phyloP scores from a whole-genome alignment of 2,329 filamentous ascomycete genomes.

The Pezicula carpinea region DNA sequence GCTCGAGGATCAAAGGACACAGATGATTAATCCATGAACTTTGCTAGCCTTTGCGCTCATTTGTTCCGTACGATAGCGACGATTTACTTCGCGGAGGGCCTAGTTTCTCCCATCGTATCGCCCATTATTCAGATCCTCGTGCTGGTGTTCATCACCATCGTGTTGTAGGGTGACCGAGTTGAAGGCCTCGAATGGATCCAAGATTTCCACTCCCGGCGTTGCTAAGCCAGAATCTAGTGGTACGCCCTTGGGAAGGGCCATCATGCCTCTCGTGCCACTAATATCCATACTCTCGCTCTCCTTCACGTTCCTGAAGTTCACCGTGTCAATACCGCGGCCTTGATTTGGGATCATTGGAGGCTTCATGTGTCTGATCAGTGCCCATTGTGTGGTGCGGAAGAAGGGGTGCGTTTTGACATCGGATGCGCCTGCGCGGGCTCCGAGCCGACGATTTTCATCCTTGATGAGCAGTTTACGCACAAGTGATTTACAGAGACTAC shows the following conservation, averaged over 20 bases:
- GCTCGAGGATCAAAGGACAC: too few relatives aligned
- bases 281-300: slow-evolving; percentile 94
- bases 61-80: too few relatives aligned
- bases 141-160: slow-evolving; percentile 69
- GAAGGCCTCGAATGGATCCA: slow-evolving; percentile 95
- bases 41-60: too few relatives aligned
- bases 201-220: slow-evolving; percentile 72
- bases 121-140: slow-evolving; percentile 26
- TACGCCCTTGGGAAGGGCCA: slow-evolving; percentile 62
- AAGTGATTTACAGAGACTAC: slow-evolving; percentile 88
- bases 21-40: too few relatives aligned
- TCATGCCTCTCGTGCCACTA: slow-evolving; percentile 46
- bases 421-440: slow-evolving; percentile 89
- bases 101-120: slow-evolving; percentile 19
- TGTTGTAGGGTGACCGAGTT: slow-evolving; percentile 97
- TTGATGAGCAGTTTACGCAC: slow-evolving; percentile 98
- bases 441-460: slow-evolving; percentile 88
- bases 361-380: slow-evolving; percentile 94
- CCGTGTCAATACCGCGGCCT: slow-evolving; percentile 83
- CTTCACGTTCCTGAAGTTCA: slow-evolving; percentile 98
- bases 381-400: slow-evolving; percentile 95
- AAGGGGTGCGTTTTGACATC: slow-evolving; percentile 96
- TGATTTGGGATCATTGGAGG: slow-evolving; percentile 93
- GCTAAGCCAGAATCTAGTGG: slow-evolving; percentile 80
- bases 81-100: too few relatives aligned